A percentile compares a stretch with the other conserved stretches of the same genome.
Conservation (phyloP, 1,284 basidiomycete genomes). For the Spongiforma sp. region DNA sequence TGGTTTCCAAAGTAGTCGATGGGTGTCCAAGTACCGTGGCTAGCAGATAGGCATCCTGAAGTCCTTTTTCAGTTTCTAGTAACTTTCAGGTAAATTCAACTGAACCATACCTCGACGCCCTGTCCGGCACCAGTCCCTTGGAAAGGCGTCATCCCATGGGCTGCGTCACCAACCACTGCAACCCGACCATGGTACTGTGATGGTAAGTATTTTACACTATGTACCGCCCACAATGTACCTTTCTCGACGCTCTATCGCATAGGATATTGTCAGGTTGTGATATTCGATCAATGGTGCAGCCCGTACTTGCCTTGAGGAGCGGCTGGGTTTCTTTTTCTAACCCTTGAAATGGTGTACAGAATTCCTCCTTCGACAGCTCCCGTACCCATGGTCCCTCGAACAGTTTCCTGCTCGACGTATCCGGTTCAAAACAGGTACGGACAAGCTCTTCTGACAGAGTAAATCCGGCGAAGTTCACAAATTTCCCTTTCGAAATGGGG, state of each 20-base stretch:
- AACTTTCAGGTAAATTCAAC: too few relatives aligned
- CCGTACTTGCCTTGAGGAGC: constrained; percentile 30
- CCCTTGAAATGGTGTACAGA: constrained; percentile 29
- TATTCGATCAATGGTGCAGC: neutral
- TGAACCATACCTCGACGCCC: constrained; percentile 52
- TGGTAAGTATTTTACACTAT: constrained; percentile 46
- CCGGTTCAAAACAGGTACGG: constrained; percentile 24
- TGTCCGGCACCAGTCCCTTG: constrained; percentile 62
- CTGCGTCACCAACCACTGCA: constrained; percentile 59
- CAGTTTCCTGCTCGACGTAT: constrained; percentile 21
- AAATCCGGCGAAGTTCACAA: constrained; percentile 41
- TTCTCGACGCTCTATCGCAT: constrained; percentile 41
- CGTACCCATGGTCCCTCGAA: constrained; percentile 38
- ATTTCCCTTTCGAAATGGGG: constrained; percentile 35
- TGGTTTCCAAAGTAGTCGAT: constrained; percentile 39
- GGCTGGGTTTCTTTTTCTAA: constrained; percentile 36
- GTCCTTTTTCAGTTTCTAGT: neutral
- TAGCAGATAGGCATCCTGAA: constrained; percentile 46
- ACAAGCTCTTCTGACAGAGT: constrained; percentile 34
- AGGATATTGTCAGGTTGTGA: neutral
- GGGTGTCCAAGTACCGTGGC: constrained; percentile 50
- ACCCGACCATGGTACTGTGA: constrained; percentile 46
- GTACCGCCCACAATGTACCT: constrained; percentile 55
- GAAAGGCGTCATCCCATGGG: constrained; percentile 61
- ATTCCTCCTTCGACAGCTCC: constrained; percentile 33